Base-by-base conservation (phyloP, 225 moss, liverwort and hornwort species). In the Physcomitrellopsis africana region DNA sequence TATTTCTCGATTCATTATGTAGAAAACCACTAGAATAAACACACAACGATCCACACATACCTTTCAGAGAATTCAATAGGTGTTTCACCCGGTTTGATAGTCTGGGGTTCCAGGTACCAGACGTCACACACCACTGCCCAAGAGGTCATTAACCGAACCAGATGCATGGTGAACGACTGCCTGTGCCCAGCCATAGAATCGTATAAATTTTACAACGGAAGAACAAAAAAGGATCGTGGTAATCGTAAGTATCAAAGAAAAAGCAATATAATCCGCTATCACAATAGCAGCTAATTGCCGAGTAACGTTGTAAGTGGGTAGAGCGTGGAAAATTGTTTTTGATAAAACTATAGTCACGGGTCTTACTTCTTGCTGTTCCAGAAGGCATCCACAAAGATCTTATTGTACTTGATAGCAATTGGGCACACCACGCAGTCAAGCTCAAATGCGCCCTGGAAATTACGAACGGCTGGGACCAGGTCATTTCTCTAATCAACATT, bases 51-150 rank as follows among this genome's bases (percentile, higher is more conserved):
- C 47, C 29, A 63, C 67, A 73, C 70, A 51, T 61, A 94, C 96
- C 96, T 96, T 82, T 97, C 96, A 55, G 96, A 94, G 81, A 94
- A 97, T 16, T 97, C 96, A 51, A 97, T 97, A 17, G 96, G 81
- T 8, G 92, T 83, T 81, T 97, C 96, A 37, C 86, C 94, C 43
- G 85, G 77, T 55, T 83, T 86, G 64, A 94, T 76, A 0, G 79
- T 91, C 74, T 94, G 96, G 20, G 94, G 96, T 80, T 97, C 96
- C 49, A 97, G 85, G 81, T 97, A 97, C 96, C 94, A 97, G 53
- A 97, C 96, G 82, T 97, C 96, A 68, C 96, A 94, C n/a, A 97
- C 96, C 22, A 93, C 94, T 69, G 96, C 96, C 96, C 96, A 97
- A 24, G 96, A 97, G 47, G 96, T 97, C 96, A 97, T 97, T 75